phyloP scores from a whole-genome alignment of 2,329 filamentous ascomycete species.

The Scedosporium aurantiacum region DNA sequence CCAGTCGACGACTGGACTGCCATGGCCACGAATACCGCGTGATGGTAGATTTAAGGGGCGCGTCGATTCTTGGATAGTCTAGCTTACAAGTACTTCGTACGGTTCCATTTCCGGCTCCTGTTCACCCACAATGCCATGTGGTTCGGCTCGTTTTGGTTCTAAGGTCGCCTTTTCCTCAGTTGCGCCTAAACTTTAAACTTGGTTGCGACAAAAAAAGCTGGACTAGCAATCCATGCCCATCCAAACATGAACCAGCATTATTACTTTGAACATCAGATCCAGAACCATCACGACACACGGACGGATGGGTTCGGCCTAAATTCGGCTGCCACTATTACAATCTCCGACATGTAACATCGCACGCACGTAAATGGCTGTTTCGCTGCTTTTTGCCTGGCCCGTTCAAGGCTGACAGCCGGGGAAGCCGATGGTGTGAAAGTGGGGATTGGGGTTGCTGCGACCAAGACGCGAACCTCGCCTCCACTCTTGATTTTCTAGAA shows the following conservation, averaged over 20 bases:
- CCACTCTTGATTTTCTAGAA: too few species aligned
- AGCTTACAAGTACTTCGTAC: background rate
- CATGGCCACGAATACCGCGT: background rate
- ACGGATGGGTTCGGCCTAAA: background rate
- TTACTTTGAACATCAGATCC: background rate
- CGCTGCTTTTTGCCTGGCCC: background rate
- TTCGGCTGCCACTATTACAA: background rate
- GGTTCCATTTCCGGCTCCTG: background rate
- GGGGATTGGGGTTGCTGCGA: background rate
- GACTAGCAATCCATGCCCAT: background rate
- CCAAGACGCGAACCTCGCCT: background rate
- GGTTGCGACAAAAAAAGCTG: background rate
- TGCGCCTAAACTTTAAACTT: slow-evolving; percentile 1
- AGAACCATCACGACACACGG: background rate
- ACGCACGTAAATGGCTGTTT: background rate
- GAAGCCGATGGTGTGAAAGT: background rate
- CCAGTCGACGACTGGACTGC: too few species aligned
- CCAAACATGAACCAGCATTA: background rate
- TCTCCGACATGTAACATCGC: background rate
- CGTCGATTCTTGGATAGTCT: background rate
- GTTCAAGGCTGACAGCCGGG: slow-evolving; percentile 1
- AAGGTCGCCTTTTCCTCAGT: background rate
- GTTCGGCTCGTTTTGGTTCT: background rate
- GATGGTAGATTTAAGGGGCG: background rate
- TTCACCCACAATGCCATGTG: background rate